A percentile compares a stretch with the other conserved stretches of the same genome.
phyloP scores from a whole-genome alignment of 2,329 filamentous ascomycete genomes.

The Claviceps monticola region DNA sequence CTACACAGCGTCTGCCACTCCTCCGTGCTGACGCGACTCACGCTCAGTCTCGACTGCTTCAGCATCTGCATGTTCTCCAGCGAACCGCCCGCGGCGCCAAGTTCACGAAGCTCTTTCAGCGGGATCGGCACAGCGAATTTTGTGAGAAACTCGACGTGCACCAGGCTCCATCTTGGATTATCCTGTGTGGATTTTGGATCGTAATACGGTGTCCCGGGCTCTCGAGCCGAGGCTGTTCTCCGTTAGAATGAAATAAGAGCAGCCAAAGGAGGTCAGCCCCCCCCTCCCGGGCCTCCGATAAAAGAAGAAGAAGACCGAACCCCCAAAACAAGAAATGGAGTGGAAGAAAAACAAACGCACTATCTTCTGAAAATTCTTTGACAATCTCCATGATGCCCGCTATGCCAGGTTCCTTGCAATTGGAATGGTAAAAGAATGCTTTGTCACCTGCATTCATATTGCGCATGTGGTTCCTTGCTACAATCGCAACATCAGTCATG shows the following conservation, averaged over 20 bases:
- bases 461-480: slow-evolving; percentile 76
- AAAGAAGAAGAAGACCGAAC: neutral
- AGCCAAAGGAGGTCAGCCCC: neutral
- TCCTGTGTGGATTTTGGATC: slow-evolving; percentile 55
- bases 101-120: slow-evolving; percentile 56
- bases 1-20: slow-evolving; percentile 54
- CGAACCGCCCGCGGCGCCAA: slow-evolving; percentile 39
- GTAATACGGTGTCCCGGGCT: slow-evolving; percentile 52
- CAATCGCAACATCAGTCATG: neutral
- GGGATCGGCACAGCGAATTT: slow-evolving; percentile 64
- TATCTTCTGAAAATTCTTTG: slow-evolving; percentile 65
- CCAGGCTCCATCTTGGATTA: slow-evolving; percentile 61
- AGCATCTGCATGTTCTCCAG: slow-evolving; percentile 71
- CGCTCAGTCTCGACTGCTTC: slow-evolving; percentile 69
- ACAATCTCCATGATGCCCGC: slow-evolving; percentile 84
- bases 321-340: neutral
- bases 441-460: slow-evolving; percentile 84
- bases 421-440: slow-evolving; percentile 95
- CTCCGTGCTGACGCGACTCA: slow-evolving; percentile 48
- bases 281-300: neutral
- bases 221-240: slow-evolving; percentile 17
- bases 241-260: neutral
- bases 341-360: slow-evolving; percentile 27
- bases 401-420: slow-evolving; percentile 79
- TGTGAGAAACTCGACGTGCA: slow-evolving; percentile 74